These are phyloP conservation scores for Chlorencoelia australis DNA, from an alignment of 2,329 filamentous ascomycete genomes.

Conservation along the genomic window DNA sequence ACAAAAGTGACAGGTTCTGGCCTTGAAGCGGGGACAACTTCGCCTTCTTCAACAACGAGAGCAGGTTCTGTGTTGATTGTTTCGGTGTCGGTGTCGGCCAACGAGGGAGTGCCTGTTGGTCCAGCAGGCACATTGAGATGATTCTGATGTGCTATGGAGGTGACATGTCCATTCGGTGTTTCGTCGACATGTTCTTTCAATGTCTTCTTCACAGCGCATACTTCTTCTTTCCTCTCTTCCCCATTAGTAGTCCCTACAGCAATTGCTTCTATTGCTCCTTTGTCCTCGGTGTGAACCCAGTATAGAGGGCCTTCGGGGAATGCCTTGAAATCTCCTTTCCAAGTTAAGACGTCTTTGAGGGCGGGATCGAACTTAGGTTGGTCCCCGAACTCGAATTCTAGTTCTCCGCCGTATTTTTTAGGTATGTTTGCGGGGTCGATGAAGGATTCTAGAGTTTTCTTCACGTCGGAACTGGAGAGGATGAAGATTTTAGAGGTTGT, in stretches of 20 bases:
- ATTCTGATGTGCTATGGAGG: background rate
- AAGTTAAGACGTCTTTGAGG: slow-evolving; percentile 39
- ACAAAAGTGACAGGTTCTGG: slow-evolving; percentile 19
- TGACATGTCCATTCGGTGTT: background rate
- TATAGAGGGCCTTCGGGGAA: slow-evolving; percentile 49
- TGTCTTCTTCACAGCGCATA: slow-evolving; percentile 17
- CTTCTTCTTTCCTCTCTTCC: slow-evolving; percentile 33
- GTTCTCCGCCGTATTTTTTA: slow-evolving; percentile 76
- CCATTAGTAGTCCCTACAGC: slow-evolving; percentile 40
- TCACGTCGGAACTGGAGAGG: slow-evolving; percentile 61
- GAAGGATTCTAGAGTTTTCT: slow-evolving; percentile 66
- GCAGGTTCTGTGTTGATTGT: background rate
- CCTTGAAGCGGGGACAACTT: slow-evolving; percentile 11
- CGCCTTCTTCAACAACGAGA: slow-evolving; percentile 12
- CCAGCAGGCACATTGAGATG: slow-evolving; percentile 7
- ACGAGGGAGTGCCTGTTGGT: slow-evolving; percentile 8
- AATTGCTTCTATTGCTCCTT: slow-evolving; percentile 39
- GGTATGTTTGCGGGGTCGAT: slow-evolving; percentile 79
- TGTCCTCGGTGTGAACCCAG: slow-evolving; percentile 38
- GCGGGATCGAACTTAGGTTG: slow-evolving; percentile 61
- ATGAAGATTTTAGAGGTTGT: slow-evolving; percentile 97
- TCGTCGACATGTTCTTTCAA: background rate
- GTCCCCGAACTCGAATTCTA: slow-evolving; percentile 74
- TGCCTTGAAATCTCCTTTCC: slow-evolving; percentile 40
- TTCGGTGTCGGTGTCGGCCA: slow-evolving; percentile 1